A percentile compares a stretch with the other conserved stretches of the same genome.
phyloP scores from a whole-genome alignment of 148 eudicot genomes.

The Fallopia convolvulus region DNA sequence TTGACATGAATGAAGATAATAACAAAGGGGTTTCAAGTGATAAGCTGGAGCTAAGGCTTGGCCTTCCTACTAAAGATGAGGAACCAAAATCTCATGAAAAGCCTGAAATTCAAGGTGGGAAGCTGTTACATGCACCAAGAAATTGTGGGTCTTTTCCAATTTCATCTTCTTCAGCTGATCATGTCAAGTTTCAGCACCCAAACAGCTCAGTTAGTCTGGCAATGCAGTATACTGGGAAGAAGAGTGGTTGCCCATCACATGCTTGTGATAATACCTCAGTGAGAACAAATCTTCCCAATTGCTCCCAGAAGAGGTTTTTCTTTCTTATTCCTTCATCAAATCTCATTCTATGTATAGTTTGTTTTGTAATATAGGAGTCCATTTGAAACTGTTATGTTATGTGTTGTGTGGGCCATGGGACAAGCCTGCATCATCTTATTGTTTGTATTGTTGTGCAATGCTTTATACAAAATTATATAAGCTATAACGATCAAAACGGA shows the following conservation, averaged over 20 bases:
- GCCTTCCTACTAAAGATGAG: conserved; percentile 38
- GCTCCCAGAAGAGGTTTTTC: conserved; percentile 48
- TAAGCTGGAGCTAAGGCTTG: conserved; percentile 46
- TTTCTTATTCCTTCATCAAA: conserved; percentile 10
- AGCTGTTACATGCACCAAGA: background rate
- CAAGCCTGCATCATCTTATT: background rate
- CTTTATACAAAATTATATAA: background rate
- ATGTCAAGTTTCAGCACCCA: background rate
- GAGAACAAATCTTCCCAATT: conserved; percentile 27
- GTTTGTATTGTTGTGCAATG: background rate
- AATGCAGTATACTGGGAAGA: conserved; percentile 20
- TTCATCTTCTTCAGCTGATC: conserved; percentile 1
- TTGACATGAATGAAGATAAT: conserved; percentile 10
- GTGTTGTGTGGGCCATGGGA: background rate
- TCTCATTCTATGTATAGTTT: background rate
- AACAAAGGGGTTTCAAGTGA: conserved; percentile 26
- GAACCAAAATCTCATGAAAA: background rate
- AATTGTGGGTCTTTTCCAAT: background rate
- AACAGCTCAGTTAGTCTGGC: background rate
- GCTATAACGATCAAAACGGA: background rate
- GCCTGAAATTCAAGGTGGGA: background rate
- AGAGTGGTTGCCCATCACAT: conserved; percentile 20
- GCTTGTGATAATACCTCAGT: conserved; percentile 24
- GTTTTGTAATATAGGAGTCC: background rate
- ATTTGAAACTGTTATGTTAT: background rate